Percentiles rank a stretch among this genome's conserved stretches.
phyloP scores from a whole-genome alignment of 2,329 filamentous ascomycete genomes.

The Aspergillus fructus region DNA sequence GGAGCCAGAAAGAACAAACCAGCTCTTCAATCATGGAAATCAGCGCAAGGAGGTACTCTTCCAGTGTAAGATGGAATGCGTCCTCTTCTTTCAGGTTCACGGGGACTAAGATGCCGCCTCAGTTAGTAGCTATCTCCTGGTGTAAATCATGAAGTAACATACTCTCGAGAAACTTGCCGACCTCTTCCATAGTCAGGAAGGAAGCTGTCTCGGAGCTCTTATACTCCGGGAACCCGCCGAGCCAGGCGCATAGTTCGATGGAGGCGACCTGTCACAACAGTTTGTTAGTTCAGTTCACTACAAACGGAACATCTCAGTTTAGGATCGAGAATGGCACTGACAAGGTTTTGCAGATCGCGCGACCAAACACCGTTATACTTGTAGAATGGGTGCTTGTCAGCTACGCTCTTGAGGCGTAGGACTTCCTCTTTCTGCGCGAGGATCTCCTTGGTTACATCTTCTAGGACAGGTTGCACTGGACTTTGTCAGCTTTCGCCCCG shows the following conservation, averaged over 20 bases:
- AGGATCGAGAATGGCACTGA: conserved; percentile 41
- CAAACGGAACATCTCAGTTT: too few species aligned
- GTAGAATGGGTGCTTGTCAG: conserved; percentile 91
- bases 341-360: conserved; percentile 76
- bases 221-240: conserved; percentile 69
- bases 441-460: conserved; percentile 68
- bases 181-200: conserved; percentile 85
- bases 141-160: conserved; percentile 25
- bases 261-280: conserved; percentile 50
- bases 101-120: conserved; percentile 59
- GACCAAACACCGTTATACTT: conserved; percentile 93
- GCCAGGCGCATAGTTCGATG: conserved; percentile 68
- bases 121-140: not conserved
- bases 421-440: conserved; percentile 70
- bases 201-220: conserved; percentile 57
- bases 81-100: conserved; percentile 88
- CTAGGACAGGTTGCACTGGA: conserved; percentile 67
- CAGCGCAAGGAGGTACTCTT: conserved; percentile 90
- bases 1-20: conserved; percentile 39
- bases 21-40: conserved; percentile 89
- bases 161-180: conserved; percentile 76
- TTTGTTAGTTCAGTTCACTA: not conserved
- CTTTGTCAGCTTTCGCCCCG: conserved; percentile 5
- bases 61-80: conserved; percentile 91
- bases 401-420: conserved; percentile 66